Evolutionary conservation across 176 grass and related monocot species (phyloP), one percentile per base, ranked within the genome.

Genomic region (Aegilops bicornis): DNA sequence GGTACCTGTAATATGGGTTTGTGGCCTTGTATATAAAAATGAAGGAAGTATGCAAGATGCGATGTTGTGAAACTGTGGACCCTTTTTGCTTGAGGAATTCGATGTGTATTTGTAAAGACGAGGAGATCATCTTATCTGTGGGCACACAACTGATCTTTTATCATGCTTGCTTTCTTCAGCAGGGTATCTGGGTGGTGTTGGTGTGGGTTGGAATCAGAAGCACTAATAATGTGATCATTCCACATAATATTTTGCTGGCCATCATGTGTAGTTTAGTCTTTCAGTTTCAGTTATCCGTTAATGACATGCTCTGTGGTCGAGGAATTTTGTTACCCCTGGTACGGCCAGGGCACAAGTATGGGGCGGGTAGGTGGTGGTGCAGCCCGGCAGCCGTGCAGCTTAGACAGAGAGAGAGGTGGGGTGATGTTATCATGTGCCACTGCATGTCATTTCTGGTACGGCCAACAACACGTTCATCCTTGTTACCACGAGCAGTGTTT

Each of bases 371-470:
- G n/a, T 63, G 71, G 25, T 7, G 36, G 1, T 37, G 36, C 36
- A 7, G 35, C 35, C 35, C 35, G 35, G 5, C 35, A 36, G 5
- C 35, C 35, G 35, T 36, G 35, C 35, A 36, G 35, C 30, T 31
- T 31, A 31, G 27, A 27, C 27, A 27, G 27, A 27, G 27, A 37
- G 36, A 43, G 4, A 78, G 63, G 11, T n/a, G 33, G 82, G 82
- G 80, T 1, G 77, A 6, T 54, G 20, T 62, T 54, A 71, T 78
- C 42, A 60, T 35, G 20, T 64, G 59, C 60, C 58, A 23, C 10
- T n/a, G 82, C 87, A 85, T 89, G 82, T 80, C 82, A 58, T 42
- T 58, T 80, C 82, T 76, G 59, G 19, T 58, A 66, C 31, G 64
- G 76, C n/a, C 7, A 78, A 52, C 73, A 20, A 43, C 42, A 25